Percentiles rank a stretch among this genome's conserved stretches.
Conservation (phyloP, 306 rosid genomes). For the Dalbergia oliveri region DNA sequence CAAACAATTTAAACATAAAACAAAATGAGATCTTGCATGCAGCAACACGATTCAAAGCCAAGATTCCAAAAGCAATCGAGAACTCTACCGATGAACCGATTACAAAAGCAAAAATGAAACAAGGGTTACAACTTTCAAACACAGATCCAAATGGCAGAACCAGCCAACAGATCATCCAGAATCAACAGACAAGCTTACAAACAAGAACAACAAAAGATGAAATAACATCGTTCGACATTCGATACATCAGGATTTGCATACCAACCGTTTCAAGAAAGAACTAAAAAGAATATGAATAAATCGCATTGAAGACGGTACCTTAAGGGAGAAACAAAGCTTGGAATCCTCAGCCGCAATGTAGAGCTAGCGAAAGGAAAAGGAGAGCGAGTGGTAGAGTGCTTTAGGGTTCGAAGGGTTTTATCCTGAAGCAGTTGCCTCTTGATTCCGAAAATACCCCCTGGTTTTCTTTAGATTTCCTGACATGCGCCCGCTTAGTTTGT, state of each 20-base stretch:
- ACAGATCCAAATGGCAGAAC: not conserved
- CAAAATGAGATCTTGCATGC: constrained; percentile 7
- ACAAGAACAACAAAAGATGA: not conserved
- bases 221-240: not conserved
- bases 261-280: not conserved
- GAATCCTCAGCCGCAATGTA: constrained; percentile 36
- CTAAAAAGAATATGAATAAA: not conserved
- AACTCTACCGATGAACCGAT: not conserved
- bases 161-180: not conserved
- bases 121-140: not conserved
- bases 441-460: constrained; percentile 31
- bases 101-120: not conserved
- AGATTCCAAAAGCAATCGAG: not conserved
- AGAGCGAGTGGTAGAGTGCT: not conserved
- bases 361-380: not conserved
- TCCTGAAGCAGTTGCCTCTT: not conserved
- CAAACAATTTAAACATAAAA: not conserved
- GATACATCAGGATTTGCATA: not conserved
- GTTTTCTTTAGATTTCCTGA: not conserved
- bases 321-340: not conserved
- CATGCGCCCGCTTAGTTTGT: not conserved
- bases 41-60: constrained; percentile 8
- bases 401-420: constrained; percentile 40
- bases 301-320: constrained; percentile 10
- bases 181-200: not conserved